A percentile compares a stretch with the other conserved stretches of the same genome.
Conservation (phyloP, 805 yeast species). For the Babjeviella inositovora region DNA sequence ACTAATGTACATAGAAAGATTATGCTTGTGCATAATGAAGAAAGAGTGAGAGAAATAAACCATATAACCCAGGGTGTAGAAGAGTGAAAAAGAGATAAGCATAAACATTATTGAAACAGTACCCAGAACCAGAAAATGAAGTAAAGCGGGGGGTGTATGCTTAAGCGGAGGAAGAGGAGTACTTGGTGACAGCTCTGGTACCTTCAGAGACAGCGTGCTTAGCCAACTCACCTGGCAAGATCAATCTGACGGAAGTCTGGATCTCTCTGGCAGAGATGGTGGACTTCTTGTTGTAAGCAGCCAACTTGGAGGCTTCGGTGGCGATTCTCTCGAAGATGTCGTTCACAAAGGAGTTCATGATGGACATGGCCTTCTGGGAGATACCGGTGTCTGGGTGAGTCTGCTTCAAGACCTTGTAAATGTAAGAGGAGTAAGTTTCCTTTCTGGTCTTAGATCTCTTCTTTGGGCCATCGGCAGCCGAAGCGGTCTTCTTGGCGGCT, state of each 20-base stretch:
- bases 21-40: no score
- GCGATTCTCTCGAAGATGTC: conserved; percentile 20
- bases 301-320: conserved; percentile 18
- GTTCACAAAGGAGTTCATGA: conserved; percentile 20
- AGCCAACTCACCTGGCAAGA: conserved; percentile 21
- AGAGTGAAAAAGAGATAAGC: no score
- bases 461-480: conserved; percentile 13
- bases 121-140: no score
- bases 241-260: conserved; percentile 19
- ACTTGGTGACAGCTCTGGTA: conserved; percentile 21
- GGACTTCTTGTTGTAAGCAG: conserved; percentile 20
- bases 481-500: conserved; percentile 15
- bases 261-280: conserved; percentile 20
- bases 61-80: no score
- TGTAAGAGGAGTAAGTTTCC: conserved; percentile 19
- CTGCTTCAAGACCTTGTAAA: conserved; percentile 20
- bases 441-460: conserved; percentile 19
- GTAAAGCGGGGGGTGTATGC: no score
- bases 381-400: conserved; percentile 21
- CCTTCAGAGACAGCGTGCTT: conserved; percentile 22
- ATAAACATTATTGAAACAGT: no score
- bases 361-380: conserved; percentile 20
- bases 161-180: conserved; percentile 19
- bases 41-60: no score
- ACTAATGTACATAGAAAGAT: no score